Percentiles rank a stretch among this genome's conserved stretches.
Conservation (phyloP, 345 rosid species). For the Gossypium stocksii region DNA sequence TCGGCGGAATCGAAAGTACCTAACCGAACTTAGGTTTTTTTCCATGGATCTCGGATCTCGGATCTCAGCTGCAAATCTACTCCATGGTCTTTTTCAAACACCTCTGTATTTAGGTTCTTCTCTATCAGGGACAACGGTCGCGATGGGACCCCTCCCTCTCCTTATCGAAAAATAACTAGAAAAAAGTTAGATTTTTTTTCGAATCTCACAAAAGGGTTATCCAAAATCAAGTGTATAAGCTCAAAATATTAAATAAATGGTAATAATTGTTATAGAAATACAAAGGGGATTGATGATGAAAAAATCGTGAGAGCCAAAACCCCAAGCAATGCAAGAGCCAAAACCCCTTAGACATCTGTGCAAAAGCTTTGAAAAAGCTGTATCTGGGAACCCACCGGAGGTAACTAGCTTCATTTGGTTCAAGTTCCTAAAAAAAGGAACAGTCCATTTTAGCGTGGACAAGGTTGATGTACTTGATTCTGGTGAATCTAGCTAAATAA, state of each 20-base stretch:
- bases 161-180: constrained; percentile 26
- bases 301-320: background rate
- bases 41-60: constrained; percentile 91
- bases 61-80: constrained; percentile 85
- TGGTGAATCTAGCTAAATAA: too few relatives aligned
- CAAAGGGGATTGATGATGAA: background rate
- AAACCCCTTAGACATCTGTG: too few relatives aligned
- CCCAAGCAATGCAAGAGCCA: too few relatives aligned
- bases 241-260: background rate
- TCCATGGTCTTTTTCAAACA: constrained; percentile 84
- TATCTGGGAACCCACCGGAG: too few relatives aligned
- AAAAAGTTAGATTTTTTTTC: background rate
- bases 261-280: background rate
- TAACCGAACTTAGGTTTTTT: constrained; percentile 79
- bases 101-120: constrained; percentile 74
- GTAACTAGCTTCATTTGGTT: too few relatives aligned
- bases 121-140: constrained; percentile 18
- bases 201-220: background rate
- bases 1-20: constrained; percentile 84
- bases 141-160: constrained; percentile 52
- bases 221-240: background rate
- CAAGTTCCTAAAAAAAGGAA: too few relatives aligned
- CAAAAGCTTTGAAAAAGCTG: too few relatives aligned
- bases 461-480: too few relatives aligned
- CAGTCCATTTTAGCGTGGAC: too few relatives aligned